Conservation (phyloP, 306 rosid genomes). For the Cicer cuneatum region DNA sequence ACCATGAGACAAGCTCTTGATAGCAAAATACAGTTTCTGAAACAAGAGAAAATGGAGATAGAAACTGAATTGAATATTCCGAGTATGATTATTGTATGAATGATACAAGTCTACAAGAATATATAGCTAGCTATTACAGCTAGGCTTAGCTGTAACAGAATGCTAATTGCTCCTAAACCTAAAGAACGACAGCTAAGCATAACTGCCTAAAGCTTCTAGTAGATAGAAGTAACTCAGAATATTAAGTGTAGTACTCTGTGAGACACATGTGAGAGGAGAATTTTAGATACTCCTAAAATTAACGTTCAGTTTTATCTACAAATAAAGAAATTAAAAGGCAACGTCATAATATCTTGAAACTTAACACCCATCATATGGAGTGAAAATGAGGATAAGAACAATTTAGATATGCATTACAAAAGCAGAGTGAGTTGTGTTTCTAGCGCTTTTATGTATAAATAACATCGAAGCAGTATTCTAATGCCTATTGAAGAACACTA, state of each 20-base stretch:
- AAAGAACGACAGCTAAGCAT: background rate
- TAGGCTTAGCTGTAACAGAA: background rate
- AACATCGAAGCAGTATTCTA: background rate
- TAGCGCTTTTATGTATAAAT: slow-evolving; percentile 3
- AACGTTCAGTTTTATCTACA: background rate
- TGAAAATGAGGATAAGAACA: slow-evolving; percentile 6
- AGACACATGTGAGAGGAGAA: background rate
- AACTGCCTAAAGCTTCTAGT: background rate
- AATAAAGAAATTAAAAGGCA: background rate
- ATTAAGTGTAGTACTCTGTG: background rate
- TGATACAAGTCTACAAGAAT: background rate
- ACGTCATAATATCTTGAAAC: background rate
- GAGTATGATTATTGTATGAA: background rate
- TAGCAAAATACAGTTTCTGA: background rate
- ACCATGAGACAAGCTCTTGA: background rate
- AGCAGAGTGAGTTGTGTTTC: slow-evolving; percentile 10
- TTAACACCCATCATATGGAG: slow-evolving; percentile 3
- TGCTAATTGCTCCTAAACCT: background rate
- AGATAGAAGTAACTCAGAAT: background rate
- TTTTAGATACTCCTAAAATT: background rate
- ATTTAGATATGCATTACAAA: slow-evolving; percentile 9
- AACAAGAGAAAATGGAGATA: background rate
- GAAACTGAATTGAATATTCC: background rate
- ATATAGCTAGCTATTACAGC: background rate
- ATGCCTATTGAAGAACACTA: slow-evolving; percentile 10